Conservation (phyloP, 148 eudicot species). For the Vaccinium macrocarpon region DNA sequence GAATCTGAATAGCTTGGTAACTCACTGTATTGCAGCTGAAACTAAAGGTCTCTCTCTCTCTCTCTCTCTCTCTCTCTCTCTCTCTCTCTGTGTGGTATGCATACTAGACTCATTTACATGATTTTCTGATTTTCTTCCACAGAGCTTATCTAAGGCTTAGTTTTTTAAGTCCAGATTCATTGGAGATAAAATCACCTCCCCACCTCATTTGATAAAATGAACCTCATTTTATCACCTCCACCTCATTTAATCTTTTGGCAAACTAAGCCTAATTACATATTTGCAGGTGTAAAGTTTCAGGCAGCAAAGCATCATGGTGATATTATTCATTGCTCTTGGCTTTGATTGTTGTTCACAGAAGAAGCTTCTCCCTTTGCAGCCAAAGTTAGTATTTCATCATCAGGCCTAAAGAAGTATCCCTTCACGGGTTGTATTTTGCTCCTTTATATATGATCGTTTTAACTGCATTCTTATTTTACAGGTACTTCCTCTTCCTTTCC, state of each 20-base stretch:
- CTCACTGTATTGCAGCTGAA: slow-evolving; percentile 89
- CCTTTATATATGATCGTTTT: not conserved
- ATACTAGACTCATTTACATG: not conserved
- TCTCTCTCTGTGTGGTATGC: not conserved
- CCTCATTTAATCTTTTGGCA: too few species aligned
- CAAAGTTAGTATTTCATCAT: slow-evolving; percentile 35
- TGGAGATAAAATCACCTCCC: too few species aligned
- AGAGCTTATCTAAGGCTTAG: not conserved
- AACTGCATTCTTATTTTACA: slow-evolving; percentile 12
- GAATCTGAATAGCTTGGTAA: slow-evolving; percentile 80
- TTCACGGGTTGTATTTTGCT: not conserved
- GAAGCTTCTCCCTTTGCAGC: slow-evolving; percentile 79
- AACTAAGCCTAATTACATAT: slow-evolving; percentile 1
- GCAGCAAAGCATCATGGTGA: slow-evolving; percentile 84
- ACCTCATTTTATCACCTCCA: too few species aligned
- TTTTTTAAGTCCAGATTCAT: too few species aligned
- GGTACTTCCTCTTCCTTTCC: slow-evolving; percentile 73
- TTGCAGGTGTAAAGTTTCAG: slow-evolving; percentile 73
- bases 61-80: slow-evolving; percentile 3
- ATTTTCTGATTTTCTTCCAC: not conserved
- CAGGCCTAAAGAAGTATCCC: not conserved
- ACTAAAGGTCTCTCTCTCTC: slow-evolving; percentile 53
- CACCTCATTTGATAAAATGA: too few species aligned
- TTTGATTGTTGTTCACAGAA: slow-evolving; percentile 79
- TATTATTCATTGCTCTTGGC: slow-evolving; percentile 85